Base-by-base conservation (phyloP, 305 asterid species). In the Fraxinus albicans region DNA sequence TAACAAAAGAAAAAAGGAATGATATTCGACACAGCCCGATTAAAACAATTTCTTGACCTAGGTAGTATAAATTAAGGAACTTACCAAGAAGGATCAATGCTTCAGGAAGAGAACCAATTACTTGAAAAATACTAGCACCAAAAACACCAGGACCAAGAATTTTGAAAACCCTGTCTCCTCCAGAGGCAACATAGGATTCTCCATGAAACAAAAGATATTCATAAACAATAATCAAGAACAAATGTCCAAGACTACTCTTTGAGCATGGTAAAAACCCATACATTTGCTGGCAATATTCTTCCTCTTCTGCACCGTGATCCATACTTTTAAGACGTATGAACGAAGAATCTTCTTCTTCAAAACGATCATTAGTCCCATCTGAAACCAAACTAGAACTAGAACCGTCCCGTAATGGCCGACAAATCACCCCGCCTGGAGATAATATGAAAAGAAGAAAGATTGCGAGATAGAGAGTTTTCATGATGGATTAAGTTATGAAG, bases 101-200 rank as follows among this genome's bases (percentile, higher is more conserved):
- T 87, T 90, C 93, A 0, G 92, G 95, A 4, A 91, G 86, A 21
- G 85, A 88, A 0, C 93, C 93, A 33, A 90, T 90, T 80, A 91
- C 19, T 77, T 89, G 95, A 82, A 91, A 91, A 35, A 86, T 89
- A 84, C 87, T 86, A 1, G 95, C 95, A 19, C 93, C 95, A 72
- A 91, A 91, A 8, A 90, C 85, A 63, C 91, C 92, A 0, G 93
- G 91, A 0, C 95, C 95, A 8, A 90, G 82, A 53, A 90, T 91
- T 50, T 91, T 88, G 92, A 91, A 90, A 76, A 91, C 84, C 82
- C 84, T 65, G 80, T 88, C 85, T 8, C 94, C 95, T 1, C 91
- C 92, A 2, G 88, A 81, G 4, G 89, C 91, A 17, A 90, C 89
- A 25, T 88, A 86, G 1, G 90, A 82, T 74, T 91, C 95, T 17